A percentile compares a stretch with the other conserved stretches of the same genome.
These are phyloP conservation scores for Lumnitzera littorea DNA, from an alignment of 345 rosid genomes.

Conservation along the genomic window DNA sequence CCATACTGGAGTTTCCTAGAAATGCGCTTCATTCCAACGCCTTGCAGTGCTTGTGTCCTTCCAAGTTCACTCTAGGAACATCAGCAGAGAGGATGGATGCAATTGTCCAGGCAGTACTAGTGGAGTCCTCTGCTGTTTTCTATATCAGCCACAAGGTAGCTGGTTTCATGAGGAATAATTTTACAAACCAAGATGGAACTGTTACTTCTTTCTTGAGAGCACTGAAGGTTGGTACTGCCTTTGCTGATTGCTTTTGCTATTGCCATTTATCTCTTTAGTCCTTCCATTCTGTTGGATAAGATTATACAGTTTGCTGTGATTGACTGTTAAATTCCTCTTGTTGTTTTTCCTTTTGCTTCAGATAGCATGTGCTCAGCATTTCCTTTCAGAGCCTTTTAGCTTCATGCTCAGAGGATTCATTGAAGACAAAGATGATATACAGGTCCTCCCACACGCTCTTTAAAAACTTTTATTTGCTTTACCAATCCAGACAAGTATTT, in stretches of 20 bases:
- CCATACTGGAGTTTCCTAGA: conserved; percentile 67
- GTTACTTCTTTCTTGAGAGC: conserved; percentile 77
- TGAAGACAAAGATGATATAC: conserved; percentile 39
- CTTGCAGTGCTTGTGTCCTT: conserved; percentile 55
- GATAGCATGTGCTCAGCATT: conserved; percentile 89
- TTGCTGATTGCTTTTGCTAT: neutral
- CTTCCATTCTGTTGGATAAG: neutral
- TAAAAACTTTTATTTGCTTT: too few relatives aligned
- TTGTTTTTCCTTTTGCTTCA: conserved; percentile 18
- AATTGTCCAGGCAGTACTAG: conserved; percentile 62
- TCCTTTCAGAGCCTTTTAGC: conserved; percentile 64
- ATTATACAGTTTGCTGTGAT: neutral
- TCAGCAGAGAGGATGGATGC: conserved; percentile 88
- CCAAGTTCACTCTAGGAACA: conserved; percentile 62
- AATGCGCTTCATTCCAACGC: conserved; percentile 51
- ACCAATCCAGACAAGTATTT: conserved; percentile 4
- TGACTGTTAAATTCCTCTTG: neutral
- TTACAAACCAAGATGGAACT: conserved; percentile 79
- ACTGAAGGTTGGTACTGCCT: conserved; percentile 55
- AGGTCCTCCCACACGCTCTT: conserved; percentile 26
- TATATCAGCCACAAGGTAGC: conserved; percentile 67
- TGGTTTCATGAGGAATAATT: conserved; percentile 65
- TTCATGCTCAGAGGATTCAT: conserved; percentile 39
- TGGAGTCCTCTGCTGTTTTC: conserved; percentile 74
- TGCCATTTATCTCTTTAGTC: conserved; percentile 1